Evolutionary conservation across 2,329 filamentous ascomycete genomes (phyloP).

Genomic region (Neodidymelliopsis sp.): DNA sequence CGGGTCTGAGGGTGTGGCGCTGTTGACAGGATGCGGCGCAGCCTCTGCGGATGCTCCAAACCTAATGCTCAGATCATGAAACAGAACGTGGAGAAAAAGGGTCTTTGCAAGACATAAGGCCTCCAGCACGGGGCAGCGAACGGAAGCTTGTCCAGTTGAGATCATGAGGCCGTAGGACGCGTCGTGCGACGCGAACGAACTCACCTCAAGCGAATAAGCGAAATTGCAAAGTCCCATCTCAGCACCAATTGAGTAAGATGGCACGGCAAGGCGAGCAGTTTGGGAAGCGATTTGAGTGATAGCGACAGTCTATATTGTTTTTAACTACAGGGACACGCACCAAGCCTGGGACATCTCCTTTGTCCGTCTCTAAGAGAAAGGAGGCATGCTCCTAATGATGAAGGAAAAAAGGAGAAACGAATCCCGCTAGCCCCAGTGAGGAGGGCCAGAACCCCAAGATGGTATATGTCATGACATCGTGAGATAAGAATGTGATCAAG

Average conservation of each 20-base stretch:
- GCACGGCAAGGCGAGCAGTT: constrained; percentile 1
- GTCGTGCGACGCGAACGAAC: constrained; percentile 12
- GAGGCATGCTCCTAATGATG: constrained; percentile 15
- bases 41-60: constrained; percentile 8
- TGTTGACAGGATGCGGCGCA: constrained; percentile 15
- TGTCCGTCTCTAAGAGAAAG: constrained; percentile 14
- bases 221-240: constrained; percentile 15
- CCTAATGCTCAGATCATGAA: constrained; percentile 6
- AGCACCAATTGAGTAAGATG: constrained; percentile 9
- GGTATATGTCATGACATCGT: constrained; percentile 47
- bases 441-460: constrained; percentile 28
- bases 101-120: constrained; percentile 7
- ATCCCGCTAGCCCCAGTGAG: constrained; percentile 29
- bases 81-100: constrained; percentile 15
- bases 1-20: constrained; percentile 7
- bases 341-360: constrained; percentile 19
- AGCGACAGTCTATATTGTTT: constrained; percentile 23
- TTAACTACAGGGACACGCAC: constrained; percentile 12
- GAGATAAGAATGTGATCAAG: constrained; percentile 33
- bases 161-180: not conserved
- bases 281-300: constrained; percentile 14
- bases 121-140: constrained; percentile 3
- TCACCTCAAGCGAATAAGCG: constrained; percentile 11
- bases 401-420: constrained; percentile 28
- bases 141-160: not conserved